Evolutionary conservation across 306 rosid genomes (phyloP).

Genomic region (Castanea crenata): DNA sequence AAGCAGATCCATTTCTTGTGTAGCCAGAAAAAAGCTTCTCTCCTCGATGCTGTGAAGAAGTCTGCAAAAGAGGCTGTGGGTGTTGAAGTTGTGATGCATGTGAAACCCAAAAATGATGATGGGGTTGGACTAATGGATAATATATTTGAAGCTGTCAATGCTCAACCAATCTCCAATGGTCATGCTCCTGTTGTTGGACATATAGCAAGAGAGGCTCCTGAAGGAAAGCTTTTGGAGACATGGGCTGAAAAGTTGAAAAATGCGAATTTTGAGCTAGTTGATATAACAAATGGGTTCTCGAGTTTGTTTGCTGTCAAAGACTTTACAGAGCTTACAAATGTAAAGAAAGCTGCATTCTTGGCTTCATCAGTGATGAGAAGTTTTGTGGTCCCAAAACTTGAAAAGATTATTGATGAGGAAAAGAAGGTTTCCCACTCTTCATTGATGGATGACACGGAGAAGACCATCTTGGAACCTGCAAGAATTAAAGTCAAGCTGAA

Average conservation of each 20-base stretch:
- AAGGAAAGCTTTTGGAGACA: slow-evolving; percentile 71
- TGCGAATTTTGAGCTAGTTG: slow-evolving; percentile 49
- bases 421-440: slow-evolving; percentile 76
- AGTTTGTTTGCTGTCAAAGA: slow-evolving; percentile 65
- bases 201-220: slow-evolving; percentile 80
- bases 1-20: slow-evolving; percentile 79
- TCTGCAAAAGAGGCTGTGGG: slow-evolving; percentile 72
- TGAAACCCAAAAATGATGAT: slow-evolving; percentile 76
- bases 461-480: slow-evolving; percentile 73
- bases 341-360: slow-evolving; percentile 82
- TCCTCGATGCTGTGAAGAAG: slow-evolving; percentile 64
- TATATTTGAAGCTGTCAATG: slow-evolving; percentile 55
- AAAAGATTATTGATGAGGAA: slow-evolving; percentile 90
- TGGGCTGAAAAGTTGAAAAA: slow-evolving; percentile 75
- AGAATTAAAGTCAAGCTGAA: slow-evolving; percentile 71
- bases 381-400: slow-evolving; percentile 80
- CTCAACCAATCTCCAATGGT: slow-evolving; percentile 62
- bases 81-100: slow-evolving; percentile 74
- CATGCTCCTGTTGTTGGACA: slow-evolving; percentile 56
- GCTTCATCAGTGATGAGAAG: slow-evolving; percentile 75
- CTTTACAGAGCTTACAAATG: slow-evolving; percentile 62
- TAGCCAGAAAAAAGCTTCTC: slow-evolving; percentile 86
- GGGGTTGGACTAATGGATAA: slow-evolving; percentile 71
- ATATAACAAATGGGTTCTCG: slow-evolving; percentile 78
- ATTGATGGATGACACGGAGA: slow-evolving; percentile 94